Base-by-base conservation (phyloP, 2,329 filamentous ascomycete species). In the Botrytis elliptica region DNA sequence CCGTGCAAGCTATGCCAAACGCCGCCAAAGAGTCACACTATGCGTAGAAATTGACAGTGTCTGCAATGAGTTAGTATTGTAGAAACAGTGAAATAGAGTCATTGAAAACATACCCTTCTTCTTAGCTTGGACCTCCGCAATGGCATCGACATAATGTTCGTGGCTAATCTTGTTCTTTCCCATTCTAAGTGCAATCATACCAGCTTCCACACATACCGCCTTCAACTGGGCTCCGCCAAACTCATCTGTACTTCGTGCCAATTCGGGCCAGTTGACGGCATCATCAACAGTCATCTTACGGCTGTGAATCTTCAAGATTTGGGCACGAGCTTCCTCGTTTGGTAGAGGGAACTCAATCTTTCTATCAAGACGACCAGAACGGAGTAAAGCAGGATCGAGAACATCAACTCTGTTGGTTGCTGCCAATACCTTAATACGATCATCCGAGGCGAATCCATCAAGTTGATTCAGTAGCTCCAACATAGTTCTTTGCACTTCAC, bases 321-420 rank as follows among this genome's bases (percentile, higher is more conserved):
- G 95, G 33, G 95, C 95, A 75, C 96, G 91, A 3, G 96, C 95
- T 85, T 99, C 96, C 84, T 99, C 97, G 81, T 99, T 99, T 6
- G 96, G 96, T 71, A 99, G 88, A 0, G 96, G 96, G 84, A 99
- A 99, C 84, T 99, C 96, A 80, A 98, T 98, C 87, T 98, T 98
- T 82, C 95, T 90, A 83, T 98, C 95, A 75, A 98, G 87, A 85
- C 95, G 94, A 74, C 95, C 95, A 40, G 94, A 97, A 81, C 95
- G 93, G 49, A 98, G 89, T 75, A 98, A 87, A 36, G 95, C 95
- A 12, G 95, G 95, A 82, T 98, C 95, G 29, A 98, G 88, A 12
- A 98, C 95, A 81, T 98, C 95, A 74, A 98, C 92, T 82, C 95
- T 91, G 86, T 98, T 98, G 38, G 95, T 98, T 63, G 95, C 95